These are phyloP conservation scores for Alternaria arborescens DNA, from an alignment of 2,329 filamentous ascomycete species.

Conservation along the genomic window DNA sequence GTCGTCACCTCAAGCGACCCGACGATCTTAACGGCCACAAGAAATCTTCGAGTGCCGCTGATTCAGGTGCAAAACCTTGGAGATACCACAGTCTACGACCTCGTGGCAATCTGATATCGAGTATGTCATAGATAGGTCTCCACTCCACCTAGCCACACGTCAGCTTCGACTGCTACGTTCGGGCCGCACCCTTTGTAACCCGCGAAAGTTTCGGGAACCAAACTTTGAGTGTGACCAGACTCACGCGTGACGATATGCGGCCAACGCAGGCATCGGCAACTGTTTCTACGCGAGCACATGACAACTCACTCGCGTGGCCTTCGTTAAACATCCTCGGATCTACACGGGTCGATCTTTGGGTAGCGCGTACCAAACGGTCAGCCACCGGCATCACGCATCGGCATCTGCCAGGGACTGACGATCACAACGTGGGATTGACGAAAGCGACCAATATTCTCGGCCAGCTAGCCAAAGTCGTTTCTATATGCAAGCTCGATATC, in stretches of 20 bases:
- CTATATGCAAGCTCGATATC: not conserved
- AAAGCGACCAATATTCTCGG: not conserved
- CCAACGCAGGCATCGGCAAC: not conserved
- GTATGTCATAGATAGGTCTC: not conserved
- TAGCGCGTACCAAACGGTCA: conserved; percentile 10
- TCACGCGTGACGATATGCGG: not conserved
- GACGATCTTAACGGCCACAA: not conserved
- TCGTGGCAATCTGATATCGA: not conserved
- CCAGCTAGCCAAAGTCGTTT: not conserved
- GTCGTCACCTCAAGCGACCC: not conserved
- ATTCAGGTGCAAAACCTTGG: not conserved
- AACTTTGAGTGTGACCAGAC: conserved; percentile 1
- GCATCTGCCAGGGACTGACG: conserved; percentile 4
- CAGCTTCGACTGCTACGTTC: not conserved
- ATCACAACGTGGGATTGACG: conserved; percentile 4
- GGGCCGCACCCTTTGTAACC: not conserved
- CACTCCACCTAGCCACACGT: not conserved
- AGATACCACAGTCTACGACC: not conserved
- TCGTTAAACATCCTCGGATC: conserved; percentile 2
- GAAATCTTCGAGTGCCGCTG: not conserved
- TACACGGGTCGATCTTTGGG: conserved; percentile 3
- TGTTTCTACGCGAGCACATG: not conserved
- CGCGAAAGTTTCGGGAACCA: conserved; percentile 5
- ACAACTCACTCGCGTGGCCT: not conserved
- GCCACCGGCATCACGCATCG: conserved; percentile 8